Evolutionary conservation across 2,329 filamentous ascomycete species (phyloP).

Genomic region (Pseudopithomyces chartarum): DNA sequence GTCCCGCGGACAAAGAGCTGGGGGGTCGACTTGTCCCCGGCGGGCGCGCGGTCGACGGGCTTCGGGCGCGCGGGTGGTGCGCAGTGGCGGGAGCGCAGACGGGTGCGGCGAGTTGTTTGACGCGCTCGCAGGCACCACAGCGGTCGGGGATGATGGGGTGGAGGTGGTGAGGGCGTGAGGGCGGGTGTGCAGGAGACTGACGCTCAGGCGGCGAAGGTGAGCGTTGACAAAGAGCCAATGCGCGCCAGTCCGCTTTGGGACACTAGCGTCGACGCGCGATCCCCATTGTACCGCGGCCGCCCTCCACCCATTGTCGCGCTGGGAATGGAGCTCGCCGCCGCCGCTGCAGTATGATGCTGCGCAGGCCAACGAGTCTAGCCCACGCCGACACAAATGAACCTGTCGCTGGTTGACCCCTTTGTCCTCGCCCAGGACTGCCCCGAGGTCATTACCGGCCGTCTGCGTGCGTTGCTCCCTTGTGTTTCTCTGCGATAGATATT

Average conservation of each 20-base stretch:
- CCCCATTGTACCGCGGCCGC: not conserved
- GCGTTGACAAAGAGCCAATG: slow-evolving; percentile 9
- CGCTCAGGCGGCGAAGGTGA: slow-evolving; percentile 3
- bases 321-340: slow-evolving; percentile 4
- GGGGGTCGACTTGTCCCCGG: slow-evolving; percentile 33
- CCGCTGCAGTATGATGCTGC: slow-evolving; percentile 3
- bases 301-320: not conserved
- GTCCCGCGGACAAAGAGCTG: slow-evolving; percentile 34
- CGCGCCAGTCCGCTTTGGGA: not conserved
- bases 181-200: slow-evolving; percentile 25
- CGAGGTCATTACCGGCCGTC: slow-evolving; percentile 83
- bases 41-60: slow-evolving; percentile 29
- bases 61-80: slow-evolving; percentile 29
- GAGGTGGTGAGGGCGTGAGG: slow-evolving; percentile 32
- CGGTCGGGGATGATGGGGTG: slow-evolving; percentile 37
- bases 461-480: slow-evolving; percentile 61
- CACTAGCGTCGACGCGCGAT: not conserved
- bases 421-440: slow-evolving; percentile 82
- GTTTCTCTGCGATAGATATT: no score
- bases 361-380: slow-evolving; percentile 28
- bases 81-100: slow-evolving; percentile 33
- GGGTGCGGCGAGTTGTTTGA: slow-evolving; percentile 28
- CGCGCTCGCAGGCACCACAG: slow-evolving; percentile 42
- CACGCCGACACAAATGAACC: slow-evolving; percentile 62
- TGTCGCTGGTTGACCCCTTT: slow-evolving; percentile 73